phyloP scores from a whole-genome alignment of 805 yeast genomes.

The Ogataea trehalophila region DNA sequence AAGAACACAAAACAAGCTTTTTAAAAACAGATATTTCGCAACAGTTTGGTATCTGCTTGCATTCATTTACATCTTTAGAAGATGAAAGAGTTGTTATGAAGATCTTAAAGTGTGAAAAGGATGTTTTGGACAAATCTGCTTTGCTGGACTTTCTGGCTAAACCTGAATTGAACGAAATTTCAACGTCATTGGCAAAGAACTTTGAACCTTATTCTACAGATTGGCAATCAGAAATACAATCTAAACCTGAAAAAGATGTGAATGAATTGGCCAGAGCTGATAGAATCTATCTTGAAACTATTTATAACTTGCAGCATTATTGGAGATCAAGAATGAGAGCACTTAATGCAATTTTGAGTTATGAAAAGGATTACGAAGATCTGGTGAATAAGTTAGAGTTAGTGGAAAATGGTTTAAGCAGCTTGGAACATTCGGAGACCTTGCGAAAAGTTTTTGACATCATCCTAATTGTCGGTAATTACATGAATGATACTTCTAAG shows the following conservation, averaged over 20 bases:
- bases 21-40: conserved; percentile 85
- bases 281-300: conserved; percentile 73
- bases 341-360: conserved; percentile 59
- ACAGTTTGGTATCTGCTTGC: conserved; percentile 91
- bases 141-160: conserved; percentile 81
- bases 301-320: conserved; percentile 78
- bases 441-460: conserved; percentile 74
- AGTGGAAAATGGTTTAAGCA: conserved; percentile 69
- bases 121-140: conserved; percentile 61
- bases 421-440: conserved; percentile 60
- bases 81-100: conserved; percentile 67
- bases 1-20: conserved; percentile 55
- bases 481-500: conserved; percentile 89
- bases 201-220: conserved; percentile 78
- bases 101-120: conserved; percentile 71
- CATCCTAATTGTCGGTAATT: conserved; percentile 89
- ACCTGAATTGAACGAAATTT: conserved; percentile 69
- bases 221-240: conserved; percentile 42
- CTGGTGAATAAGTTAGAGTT: conserved; percentile 59
- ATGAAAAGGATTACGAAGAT: conserved; percentile 74
- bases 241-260: conserved; percentile 64
- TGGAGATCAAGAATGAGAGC: conserved; percentile 94
- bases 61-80: conserved; percentile 56
- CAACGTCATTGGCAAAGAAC: conserved; percentile 63
- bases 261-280: conserved; percentile 82